Percentiles rank a stretch among this genome's conserved stretches.
Evolutionary conservation across 2,329 filamentous ascomycete genomes (phyloP).

Genomic region (Paramyrothecium roridum): DNA sequence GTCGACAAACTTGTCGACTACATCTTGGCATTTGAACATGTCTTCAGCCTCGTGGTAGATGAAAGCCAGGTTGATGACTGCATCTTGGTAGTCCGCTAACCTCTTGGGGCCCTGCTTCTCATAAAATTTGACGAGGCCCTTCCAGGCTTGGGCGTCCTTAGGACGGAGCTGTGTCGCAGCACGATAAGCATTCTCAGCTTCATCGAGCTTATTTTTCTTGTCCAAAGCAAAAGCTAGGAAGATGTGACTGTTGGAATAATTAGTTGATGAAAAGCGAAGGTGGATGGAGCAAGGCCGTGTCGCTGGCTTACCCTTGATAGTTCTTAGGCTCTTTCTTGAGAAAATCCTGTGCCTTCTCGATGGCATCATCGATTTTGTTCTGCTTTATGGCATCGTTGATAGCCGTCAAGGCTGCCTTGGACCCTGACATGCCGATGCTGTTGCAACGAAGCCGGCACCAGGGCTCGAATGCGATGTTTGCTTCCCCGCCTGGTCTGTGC

Average conservation of each 20-base stretch:
- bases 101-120: slow-evolving; percentile 71
- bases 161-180: slow-evolving; percentile 70
- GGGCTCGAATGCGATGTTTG: no score
- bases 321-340: slow-evolving; percentile 71
- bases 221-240: slow-evolving; percentile 84
- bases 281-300: not conserved
- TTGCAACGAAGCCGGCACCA: not conserved
- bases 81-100: slow-evolving; percentile 70
- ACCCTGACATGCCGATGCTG: slow-evolving; percentile 40
- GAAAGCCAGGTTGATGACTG: slow-evolving; percentile 69
- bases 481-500: not conserved
- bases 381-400: slow-evolving; percentile 75
- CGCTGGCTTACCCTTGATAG: slow-evolving; percentile 71
- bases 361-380: slow-evolving; percentile 74
- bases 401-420: slow-evolving; percentile 76
- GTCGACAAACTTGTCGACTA: slow-evolving; percentile 76
- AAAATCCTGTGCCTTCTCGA: slow-evolving; percentile 65
- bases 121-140: slow-evolving; percentile 82
- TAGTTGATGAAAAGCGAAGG: slow-evolving; percentile 4
- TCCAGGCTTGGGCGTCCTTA: slow-evolving; percentile 81
- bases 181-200: slow-evolving; percentile 74
- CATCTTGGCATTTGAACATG: slow-evolving; percentile 60
- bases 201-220: slow-evolving; percentile 67
- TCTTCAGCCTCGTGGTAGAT: slow-evolving; percentile 68
- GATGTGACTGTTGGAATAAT: slow-evolving; percentile 55